A percentile compares a stretch with the other conserved stretches of the same genome.
phyloP scores from a whole-genome alignment of 345 rosid species.

The Moricandia moricandioides region DNA sequence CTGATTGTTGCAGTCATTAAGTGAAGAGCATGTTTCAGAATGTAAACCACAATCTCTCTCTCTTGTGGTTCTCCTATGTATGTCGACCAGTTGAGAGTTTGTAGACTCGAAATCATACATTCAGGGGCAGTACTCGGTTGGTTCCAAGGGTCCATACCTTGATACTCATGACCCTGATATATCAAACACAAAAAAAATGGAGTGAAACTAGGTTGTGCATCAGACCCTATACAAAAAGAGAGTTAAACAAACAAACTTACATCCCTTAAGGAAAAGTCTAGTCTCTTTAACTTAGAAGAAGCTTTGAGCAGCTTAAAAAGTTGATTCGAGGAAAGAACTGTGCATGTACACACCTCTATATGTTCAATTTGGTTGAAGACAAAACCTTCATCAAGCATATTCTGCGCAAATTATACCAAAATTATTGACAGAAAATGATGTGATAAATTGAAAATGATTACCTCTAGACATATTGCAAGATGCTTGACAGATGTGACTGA shows the following conservation, averaged over 20 bases:
- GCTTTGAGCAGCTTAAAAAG: not conserved
- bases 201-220: not conserved
- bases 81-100: not conserved
- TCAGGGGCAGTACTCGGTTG: conserved; percentile 10
- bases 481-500: conserved; percentile 4
- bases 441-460: not conserved
- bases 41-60: not conserved
- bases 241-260: not conserved
- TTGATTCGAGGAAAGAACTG: not conserved
- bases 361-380: conserved; percentile 4
- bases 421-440: not conserved
- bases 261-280: not conserved
- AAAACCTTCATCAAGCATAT: not conserved
- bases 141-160: not conserved
- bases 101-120: conserved; percentile 2
- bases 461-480: conserved; percentile 5
- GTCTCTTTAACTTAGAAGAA: not conserved
- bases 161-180: not conserved
- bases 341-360: not conserved
- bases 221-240: not conserved
- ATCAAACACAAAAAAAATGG: not conserved
- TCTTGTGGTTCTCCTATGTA: not conserved
- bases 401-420: not conserved
- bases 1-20: not conserved
- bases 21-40: not conserved